A percentile compares a stretch with the other conserved stretches of the same genome.
Conservation (phyloP, 202 grass and related monocot species). For the Setaria viridis region DNA sequence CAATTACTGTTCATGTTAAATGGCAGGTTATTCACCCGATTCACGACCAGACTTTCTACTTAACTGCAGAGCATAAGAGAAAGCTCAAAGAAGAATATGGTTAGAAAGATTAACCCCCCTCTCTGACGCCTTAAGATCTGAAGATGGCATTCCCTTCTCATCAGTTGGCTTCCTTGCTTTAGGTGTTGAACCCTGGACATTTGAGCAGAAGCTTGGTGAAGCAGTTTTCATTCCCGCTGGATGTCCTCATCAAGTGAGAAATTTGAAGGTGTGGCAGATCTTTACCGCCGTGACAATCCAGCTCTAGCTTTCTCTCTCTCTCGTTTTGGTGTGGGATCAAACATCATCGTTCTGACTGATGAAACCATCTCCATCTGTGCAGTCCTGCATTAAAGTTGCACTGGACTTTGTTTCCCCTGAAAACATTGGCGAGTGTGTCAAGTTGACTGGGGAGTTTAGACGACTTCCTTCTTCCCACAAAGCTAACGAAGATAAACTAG, state of each 20-base stretch:
- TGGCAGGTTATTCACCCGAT: constrained; percentile 49
- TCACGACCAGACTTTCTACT: constrained; percentile 53
- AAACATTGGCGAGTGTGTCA: constrained; percentile 66
- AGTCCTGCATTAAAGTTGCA: constrained; percentile 91
- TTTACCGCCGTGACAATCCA: neutral
- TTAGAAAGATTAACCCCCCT: neutral
- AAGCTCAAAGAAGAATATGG: constrained; percentile 90
- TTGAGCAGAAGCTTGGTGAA: constrained; percentile 86
- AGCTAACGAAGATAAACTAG: constrained; percentile 83
- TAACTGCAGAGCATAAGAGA: constrained; percentile 67
- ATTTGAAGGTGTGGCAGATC: constrained; percentile 63
- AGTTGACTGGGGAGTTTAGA: constrained; percentile 68
- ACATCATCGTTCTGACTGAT: constrained; percentile 5
- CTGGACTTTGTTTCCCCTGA: constrained; percentile 90
- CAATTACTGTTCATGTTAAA: neutral
- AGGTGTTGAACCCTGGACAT: constrained; percentile 94
- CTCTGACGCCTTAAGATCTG: neutral
- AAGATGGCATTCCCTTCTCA: neutral
- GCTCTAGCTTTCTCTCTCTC: neutral
- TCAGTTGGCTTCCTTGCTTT: constrained; percentile 39
- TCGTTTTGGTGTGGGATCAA: constrained; percentile 18
- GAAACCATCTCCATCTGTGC: constrained; percentile 29
- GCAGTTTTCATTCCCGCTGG: constrained; percentile 85
- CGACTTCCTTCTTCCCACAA: constrained; percentile 68
- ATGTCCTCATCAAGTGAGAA: constrained; percentile 91